Percentiles rank a stretch among this genome's conserved stretches.
phyloP scores from a whole-genome alignment of 31 red algal species.

The Endocladia muricata region DNA sequence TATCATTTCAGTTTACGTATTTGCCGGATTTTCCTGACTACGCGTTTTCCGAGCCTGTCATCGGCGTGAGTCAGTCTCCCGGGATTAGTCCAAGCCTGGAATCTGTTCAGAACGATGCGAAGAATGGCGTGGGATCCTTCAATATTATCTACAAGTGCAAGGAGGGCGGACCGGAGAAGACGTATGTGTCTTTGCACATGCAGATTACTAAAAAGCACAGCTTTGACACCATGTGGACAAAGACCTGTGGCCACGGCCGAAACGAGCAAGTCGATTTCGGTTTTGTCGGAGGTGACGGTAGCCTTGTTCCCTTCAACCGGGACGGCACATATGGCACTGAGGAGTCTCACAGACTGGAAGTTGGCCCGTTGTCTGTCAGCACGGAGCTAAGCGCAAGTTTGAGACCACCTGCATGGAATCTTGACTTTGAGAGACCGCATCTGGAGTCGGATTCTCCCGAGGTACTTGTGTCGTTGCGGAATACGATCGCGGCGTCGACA shows the following conservation, averaged over 20 bases:
- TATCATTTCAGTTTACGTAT: constrained; percentile 58
- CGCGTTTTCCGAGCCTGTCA: constrained; percentile 24
- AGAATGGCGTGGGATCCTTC: constrained; percentile 51
- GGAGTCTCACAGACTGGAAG: constrained; percentile 38
- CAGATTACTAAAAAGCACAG: constrained; percentile 25
- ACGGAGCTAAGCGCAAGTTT: constrained; percentile 33
- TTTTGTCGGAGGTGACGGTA: constrained; percentile 21
- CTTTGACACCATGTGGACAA: constrained; percentile 59
- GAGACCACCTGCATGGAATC: constrained; percentile 30
- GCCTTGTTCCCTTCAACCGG: constrained; percentile 40
- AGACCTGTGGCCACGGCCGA: constrained; percentile 56
- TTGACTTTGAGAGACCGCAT: constrained; percentile 46
- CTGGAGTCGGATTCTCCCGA: constrained; percentile 25
- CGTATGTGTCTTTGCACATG: constrained; percentile 26
- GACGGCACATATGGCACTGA: constrained; percentile 65
- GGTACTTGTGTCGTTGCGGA: constrained; percentile 45
- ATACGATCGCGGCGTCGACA: constrained; percentile 27
- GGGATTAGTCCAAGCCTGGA: constrained; percentile 37
- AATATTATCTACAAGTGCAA: constrained; percentile 55
- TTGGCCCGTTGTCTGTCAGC: constrained; percentile 45
- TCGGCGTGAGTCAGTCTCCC: constrained; percentile 10
- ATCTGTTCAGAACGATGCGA: constrained; percentile 26
- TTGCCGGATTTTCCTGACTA: constrained; percentile 32
- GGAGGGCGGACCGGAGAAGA: constrained; percentile 17
- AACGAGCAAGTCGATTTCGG: constrained; percentile 45